Percentiles rank a stretch among this genome's conserved stretches.
These are phyloP conservation scores for Termitomyces titanicus DNA, from an alignment of 768 basidiomycete species.

Conservation along the genomic window DNA sequence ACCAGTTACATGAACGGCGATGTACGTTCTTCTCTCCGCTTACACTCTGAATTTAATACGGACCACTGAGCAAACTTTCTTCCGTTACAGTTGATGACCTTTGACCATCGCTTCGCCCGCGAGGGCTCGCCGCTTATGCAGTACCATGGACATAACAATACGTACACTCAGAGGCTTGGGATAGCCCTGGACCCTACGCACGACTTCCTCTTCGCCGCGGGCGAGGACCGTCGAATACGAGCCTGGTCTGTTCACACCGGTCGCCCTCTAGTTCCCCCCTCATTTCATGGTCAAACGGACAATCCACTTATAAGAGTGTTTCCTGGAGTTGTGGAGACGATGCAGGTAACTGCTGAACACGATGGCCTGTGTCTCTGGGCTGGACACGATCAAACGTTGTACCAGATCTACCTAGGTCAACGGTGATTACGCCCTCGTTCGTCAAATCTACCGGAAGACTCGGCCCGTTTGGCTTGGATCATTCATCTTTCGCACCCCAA, in stretches of 20 bases:
- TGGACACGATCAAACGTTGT: slow-evolving; percentile 40
- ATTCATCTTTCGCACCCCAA: not conserved
- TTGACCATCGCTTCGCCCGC: slow-evolving; percentile 59
- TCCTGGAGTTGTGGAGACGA: slow-evolving; percentile 35
- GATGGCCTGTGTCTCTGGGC: slow-evolving; percentile 50
- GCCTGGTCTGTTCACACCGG: slow-evolving; percentile 68
- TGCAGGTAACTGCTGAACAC: slow-evolving; percentile 46
- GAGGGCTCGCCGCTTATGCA: slow-evolving; percentile 37
- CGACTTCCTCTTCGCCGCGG: slow-evolving; percentile 64
- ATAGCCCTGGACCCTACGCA: slow-evolving; percentile 53
- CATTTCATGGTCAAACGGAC: not conserved
- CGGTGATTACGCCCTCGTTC: not conserved
- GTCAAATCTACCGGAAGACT: not conserved
- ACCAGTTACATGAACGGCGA: slow-evolving; percentile 57
- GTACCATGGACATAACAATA: slow-evolving; percentile 58
- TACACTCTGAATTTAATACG: not conserved
- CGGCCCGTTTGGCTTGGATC: no score
- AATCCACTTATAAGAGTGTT: slow-evolving; percentile 33
- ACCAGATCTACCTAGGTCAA: slow-evolving; percentile 39
- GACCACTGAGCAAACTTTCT: not conserved
- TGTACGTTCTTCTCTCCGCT: slow-evolving; percentile 31
- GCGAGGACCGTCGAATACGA: slow-evolving; percentile 60
- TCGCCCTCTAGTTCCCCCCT: slow-evolving; percentile 27
- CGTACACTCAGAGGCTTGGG: slow-evolving; percentile 48
- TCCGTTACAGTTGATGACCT: slow-evolving; percentile 49